phyloP scores from a whole-genome alignment of 352 stramenopile species.

The Pythium vanterpoolii region DNA sequence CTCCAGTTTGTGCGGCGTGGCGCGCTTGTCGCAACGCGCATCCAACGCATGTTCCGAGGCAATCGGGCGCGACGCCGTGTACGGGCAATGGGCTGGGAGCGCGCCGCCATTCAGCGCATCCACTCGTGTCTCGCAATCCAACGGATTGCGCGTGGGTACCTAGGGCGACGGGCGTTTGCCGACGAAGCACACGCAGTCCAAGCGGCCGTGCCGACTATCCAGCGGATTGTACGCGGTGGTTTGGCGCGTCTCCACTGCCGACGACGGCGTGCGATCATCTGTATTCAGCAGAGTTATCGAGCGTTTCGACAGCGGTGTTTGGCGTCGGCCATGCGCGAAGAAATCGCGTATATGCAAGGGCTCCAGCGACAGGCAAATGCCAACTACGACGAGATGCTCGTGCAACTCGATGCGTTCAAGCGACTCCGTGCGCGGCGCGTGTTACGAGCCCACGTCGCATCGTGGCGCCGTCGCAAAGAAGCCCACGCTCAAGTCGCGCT shows the following conservation, averaged over 20 bases:
- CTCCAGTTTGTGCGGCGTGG: slow-evolving; percentile 56
- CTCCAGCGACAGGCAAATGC: slow-evolving; percentile 42
- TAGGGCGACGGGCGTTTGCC: slow-evolving; percentile 41
- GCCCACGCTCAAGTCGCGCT: slow-evolving; percentile 25
- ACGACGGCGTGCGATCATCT: slow-evolving; percentile 34
- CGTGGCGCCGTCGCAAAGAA: slow-evolving; percentile 38
- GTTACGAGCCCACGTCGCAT: slow-evolving; percentile 38
- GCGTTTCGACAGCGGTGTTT: slow-evolving; percentile 50
- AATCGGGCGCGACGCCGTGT: slow-evolving; percentile 54
- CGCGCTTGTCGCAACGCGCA: slow-evolving; percentile 45
- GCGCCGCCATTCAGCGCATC: slow-evolving; percentile 23
- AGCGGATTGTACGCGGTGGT: slow-evolving; percentile 47
- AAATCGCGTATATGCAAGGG: slow-evolving; percentile 47
- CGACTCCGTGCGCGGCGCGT: slow-evolving; percentile 47
- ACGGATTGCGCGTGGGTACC: slow-evolving; percentile 47
- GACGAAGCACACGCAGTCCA: slow-evolving; percentile 33
- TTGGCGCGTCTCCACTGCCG: slow-evolving; percentile 36
- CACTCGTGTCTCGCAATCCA: slow-evolving; percentile 33
- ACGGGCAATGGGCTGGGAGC: slow-evolving; percentile 33
- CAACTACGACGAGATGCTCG: slow-evolving; percentile 44
- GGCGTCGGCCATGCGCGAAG: slow-evolving; percentile 50
- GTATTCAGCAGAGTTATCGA: slow-evolving; percentile 55
- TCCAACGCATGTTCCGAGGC: slow-evolving; percentile 66
- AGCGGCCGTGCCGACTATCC: slow-evolving; percentile 47
- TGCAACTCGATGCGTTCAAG: slow-evolving; percentile 43